Conservation (phyloP, 2,329 filamentous ascomycete genomes). For the Teratosphaeria epicoccoides region DNA sequence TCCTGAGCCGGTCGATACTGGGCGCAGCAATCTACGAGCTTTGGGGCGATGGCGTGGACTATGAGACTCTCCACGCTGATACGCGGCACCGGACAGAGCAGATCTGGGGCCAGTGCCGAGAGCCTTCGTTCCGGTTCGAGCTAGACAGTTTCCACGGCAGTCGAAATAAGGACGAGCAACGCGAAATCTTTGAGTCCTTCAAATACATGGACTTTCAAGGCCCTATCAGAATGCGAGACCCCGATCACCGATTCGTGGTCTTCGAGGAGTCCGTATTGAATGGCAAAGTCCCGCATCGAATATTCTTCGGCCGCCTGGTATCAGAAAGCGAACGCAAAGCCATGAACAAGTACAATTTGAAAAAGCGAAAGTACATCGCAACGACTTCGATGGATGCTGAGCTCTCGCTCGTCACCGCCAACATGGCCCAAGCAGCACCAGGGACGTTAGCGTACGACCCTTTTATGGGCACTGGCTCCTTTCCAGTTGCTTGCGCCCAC, state of each 20-base stretch:
- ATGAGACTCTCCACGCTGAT: conserved; percentile 57
- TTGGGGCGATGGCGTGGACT: conserved; percentile 64
- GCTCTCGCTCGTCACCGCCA: conserved; percentile 80
- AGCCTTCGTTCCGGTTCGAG: conserved; percentile 67
- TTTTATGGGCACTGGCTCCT: conserved; percentile 90
- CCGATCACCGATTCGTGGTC: conserved; percentile 65
- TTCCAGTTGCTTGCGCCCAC: conserved; percentile 79
- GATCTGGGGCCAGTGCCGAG: conserved; percentile 56
- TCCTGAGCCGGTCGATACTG: conserved; percentile 70
- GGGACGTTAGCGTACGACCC: conserved; percentile 89
- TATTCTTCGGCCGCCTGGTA: conserved; percentile 66
- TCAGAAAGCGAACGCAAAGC: conserved; percentile 56
- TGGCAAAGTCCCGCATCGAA: conserved; percentile 21
- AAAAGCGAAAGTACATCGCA: conserved; percentile 86
- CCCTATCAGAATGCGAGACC: conserved; percentile 62
- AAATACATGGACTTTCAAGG: conserved; percentile 67
- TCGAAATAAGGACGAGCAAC: conserved; percentile 48
- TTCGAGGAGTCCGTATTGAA: conserved; percentile 67
- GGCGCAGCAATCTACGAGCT: conserved; percentile 77
- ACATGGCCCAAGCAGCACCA: conserved; percentile 70
- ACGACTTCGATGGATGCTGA: conserved; percentile 98
- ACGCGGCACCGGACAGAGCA: conserved; percentile 49
- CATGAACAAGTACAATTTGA: conserved; percentile 69
- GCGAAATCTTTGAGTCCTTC: conserved; percentile 73
- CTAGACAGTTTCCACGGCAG: conserved; percentile 75